Conservation (phyloP, 140 eudicot species). For the Cichorium intybus region DNA sequence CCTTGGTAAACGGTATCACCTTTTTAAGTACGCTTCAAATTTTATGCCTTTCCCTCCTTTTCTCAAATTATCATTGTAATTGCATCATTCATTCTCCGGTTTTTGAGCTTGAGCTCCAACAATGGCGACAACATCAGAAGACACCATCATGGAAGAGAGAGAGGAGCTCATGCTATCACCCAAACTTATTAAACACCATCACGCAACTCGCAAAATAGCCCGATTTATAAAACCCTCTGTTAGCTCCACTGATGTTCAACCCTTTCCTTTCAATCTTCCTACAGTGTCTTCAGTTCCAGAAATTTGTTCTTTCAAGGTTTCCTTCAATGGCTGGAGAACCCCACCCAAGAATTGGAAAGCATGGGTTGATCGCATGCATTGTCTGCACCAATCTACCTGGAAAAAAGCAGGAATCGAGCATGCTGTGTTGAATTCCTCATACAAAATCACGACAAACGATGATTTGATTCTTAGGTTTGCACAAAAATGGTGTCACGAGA, state of each 20-base stretch:
- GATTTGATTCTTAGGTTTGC: conserved; percentile 32
- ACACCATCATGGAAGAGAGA: conserved; percentile 36
- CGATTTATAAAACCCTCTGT: conserved; percentile 35
- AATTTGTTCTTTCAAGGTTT: not conserved
- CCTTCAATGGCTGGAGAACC: conserved; percentile 24
- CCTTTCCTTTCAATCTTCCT: conserved; percentile 10
- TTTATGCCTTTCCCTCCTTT: too few relatives aligned
- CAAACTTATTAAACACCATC: not conserved
- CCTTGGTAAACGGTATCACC: too few relatives aligned
- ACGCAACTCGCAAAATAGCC: conserved; percentile 24
- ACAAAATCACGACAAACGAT: conserved; percentile 13
- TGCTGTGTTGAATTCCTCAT: conserved; percentile 30
- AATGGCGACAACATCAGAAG: conserved; percentile 1
- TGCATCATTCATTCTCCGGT: not conserved
- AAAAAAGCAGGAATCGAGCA: conserved; percentile 38
- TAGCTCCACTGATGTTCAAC: conserved; percentile 15
- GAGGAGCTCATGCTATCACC: conserved; percentile 45
- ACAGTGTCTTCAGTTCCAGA: not conserved
- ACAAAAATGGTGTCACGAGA: conserved; percentile 36
- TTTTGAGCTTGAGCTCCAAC: not conserved
- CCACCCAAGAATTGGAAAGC: conserved; percentile 26
- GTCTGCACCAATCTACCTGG: conserved; percentile 27
- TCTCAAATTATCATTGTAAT: too few relatives aligned
- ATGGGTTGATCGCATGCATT: conserved; percentile 36
- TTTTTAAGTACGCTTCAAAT: too few relatives aligned